Evolutionary conservation across 345 rosid genomes (phyloP).

Genomic region (Eucalyptus curtisii): DNA sequence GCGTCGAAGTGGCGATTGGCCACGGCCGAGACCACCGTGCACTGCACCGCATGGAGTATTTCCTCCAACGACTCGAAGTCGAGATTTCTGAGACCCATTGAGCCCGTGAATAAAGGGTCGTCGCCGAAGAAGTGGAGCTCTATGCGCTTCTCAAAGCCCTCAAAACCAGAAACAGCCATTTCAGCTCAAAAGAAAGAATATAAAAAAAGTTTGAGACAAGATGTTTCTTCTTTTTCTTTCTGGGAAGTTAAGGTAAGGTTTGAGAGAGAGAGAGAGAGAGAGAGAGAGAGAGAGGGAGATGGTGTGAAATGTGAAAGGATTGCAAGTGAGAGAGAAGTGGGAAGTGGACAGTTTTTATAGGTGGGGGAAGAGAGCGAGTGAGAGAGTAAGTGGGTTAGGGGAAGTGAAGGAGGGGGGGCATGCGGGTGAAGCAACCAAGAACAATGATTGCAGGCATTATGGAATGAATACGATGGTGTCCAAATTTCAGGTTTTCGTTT

Average conservation of each 20-base stretch:
- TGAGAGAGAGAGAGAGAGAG: neutral
- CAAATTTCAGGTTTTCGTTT: neutral
- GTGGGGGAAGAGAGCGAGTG: conserved; percentile 4
- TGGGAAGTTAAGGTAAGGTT: neutral
- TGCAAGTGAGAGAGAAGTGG: conserved; percentile 1
- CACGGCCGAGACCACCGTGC: conserved; percentile 90
- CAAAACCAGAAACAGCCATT: conserved; percentile 90
- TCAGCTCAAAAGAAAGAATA: neutral
- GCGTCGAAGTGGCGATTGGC: conserved; percentile 77
- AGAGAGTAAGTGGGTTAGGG: conserved; percentile 4
- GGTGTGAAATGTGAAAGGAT: neutral
- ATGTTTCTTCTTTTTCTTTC: neutral
- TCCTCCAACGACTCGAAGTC: conserved; percentile 58
- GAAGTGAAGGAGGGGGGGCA: conserved; percentile 42
- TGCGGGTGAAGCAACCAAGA: conserved; percentile 97
- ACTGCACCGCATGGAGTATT: conserved; percentile 59
- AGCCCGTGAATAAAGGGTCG: conserved; percentile 2
- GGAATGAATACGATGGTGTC: conserved; percentile 56
- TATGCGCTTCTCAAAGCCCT: conserved; percentile 90
- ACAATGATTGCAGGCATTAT: conserved; percentile 93
- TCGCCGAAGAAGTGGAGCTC: conserved; percentile 72
- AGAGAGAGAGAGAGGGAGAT: neutral
- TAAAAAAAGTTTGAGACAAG: neutral
- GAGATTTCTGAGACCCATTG: conserved; percentile 63
- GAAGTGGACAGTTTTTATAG: conserved; percentile 10